Conservation (phyloP, 2,329 filamentous ascomycete genomes). For the Mycocentrospora acerina region DNA sequence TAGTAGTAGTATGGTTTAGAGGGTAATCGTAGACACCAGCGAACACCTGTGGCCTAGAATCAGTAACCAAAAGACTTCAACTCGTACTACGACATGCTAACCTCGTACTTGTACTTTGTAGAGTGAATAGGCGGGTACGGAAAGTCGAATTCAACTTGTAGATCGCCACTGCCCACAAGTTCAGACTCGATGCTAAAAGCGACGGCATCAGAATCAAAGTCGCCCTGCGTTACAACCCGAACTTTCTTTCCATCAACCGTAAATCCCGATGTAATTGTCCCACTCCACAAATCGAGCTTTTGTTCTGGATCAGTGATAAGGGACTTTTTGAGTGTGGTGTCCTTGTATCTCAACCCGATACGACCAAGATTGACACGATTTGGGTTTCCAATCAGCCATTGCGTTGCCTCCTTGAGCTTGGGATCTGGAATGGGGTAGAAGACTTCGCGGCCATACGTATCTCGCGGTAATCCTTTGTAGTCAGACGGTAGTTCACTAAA, state of each 20-base stretch:
- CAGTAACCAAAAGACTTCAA: constrained; percentile 31
- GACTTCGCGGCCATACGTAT: constrained; percentile 45
- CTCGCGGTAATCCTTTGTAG: constrained; percentile 41
- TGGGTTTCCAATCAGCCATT: constrained; percentile 57
- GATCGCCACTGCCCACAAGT: constrained; percentile 39
- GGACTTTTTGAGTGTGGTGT: constrained; percentile 27
- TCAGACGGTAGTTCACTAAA: constrained; percentile 20
- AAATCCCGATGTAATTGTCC: constrained; percentile 50
- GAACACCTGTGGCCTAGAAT: constrained; percentile 44
- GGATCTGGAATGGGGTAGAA: constrained; percentile 47
- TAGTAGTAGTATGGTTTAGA: constrained; percentile 46
- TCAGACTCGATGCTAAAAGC: constrained; percentile 48
- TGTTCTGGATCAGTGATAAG: constrained; percentile 33
- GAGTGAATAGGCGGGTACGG: constrained; percentile 47
- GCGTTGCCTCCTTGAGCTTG: constrained; percentile 43
- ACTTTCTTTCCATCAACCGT: constrained; percentile 44
- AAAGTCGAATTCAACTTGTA: constrained; percentile 55
- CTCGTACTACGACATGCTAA: constrained; percentile 1
- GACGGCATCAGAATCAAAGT: constrained; percentile 49
- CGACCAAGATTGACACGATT: constrained; percentile 53
- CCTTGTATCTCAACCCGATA: constrained; percentile 48
- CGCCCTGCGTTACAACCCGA: constrained; percentile 48
- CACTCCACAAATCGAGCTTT: constrained; percentile 52
- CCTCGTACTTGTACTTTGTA: constrained; percentile 28
- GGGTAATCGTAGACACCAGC: constrained; percentile 54